A percentile compares a stretch with the other conserved stretches of the same genome.
phyloP scores from a whole-genome alignment of 495 filamentous ascomycete genomes.

The Penicillium maclennaniae region DNA sequence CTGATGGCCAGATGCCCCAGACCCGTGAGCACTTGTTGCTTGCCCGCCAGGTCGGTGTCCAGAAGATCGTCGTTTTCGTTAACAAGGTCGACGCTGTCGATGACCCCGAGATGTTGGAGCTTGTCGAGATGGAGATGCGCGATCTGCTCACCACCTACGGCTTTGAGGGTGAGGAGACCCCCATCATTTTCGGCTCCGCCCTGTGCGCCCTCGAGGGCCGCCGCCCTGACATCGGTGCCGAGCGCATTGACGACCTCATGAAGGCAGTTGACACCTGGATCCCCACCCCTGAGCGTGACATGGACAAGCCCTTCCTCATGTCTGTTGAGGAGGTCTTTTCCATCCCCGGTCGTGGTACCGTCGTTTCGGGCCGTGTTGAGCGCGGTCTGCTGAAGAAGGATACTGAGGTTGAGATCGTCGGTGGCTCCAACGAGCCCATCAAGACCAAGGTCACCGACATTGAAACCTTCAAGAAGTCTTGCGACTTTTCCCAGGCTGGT shows the following conservation, averaged over 20 bases:
- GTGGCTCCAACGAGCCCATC: slow-evolving; percentile 67
- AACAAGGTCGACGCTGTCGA: slow-evolving; percentile 98
- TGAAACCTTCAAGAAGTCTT: slow-evolving; percentile 99
- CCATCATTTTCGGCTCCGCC: slow-evolving; percentile 93
- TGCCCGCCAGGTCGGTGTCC: slow-evolving; percentile 94
- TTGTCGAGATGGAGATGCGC: slow-evolving; percentile 99
- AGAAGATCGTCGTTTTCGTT: slow-evolving; percentile 97
- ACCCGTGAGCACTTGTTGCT: slow-evolving; percentile 97
- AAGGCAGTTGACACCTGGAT: slow-evolving; percentile 94
- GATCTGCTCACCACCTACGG: slow-evolving; percentile 88
- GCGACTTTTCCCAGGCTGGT: slow-evolving; percentile 86
- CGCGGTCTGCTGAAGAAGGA: slow-evolving; percentile 91
- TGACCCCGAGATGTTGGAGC: slow-evolving; percentile 98
- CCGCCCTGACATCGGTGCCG: slow-evolving; percentile 77
- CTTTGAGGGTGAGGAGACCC: slow-evolving; percentile 97
- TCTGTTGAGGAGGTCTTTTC: slow-evolving; percentile 98
- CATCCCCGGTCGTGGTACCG: slow-evolving; percentile 94
- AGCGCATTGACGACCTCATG: slow-evolving; percentile 85
- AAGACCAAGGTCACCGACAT: slow-evolving; percentile 99
- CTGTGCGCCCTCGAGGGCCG: slow-evolving; percentile 90
- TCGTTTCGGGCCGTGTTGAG: slow-evolving; percentile 95
- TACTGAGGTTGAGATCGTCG: slow-evolving; percentile 87
- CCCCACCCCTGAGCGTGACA: slow-evolving; percentile 82
- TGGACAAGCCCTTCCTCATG: slow-evolving; percentile 98
- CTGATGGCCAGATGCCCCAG: slow-evolving; percentile 99